These are phyloP conservation scores for Pulchroboletus neoregius DNA, from an alignment of 1,284 basidiomycete species.

Conservation along the genomic window DNA sequence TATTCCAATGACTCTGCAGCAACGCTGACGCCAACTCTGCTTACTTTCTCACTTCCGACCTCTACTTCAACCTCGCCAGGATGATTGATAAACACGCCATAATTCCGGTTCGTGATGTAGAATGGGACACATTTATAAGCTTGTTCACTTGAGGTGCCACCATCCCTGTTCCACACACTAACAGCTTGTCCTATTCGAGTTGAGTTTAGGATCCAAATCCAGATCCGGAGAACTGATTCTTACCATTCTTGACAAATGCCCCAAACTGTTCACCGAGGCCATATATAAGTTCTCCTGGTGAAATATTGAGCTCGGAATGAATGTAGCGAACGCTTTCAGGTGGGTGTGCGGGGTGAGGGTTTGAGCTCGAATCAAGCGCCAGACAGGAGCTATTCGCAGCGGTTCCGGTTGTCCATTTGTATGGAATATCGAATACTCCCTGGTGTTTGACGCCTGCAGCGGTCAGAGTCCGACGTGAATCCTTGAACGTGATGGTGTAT, in stretches of 20 bases:
- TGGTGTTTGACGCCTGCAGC: constrained; percentile 57
- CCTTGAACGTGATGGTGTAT: constrained; percentile 59
- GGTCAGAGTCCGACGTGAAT: constrained; percentile 25
- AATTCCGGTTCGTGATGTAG: constrained; percentile 65
- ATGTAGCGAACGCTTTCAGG: constrained; percentile 50
- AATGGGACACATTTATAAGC: constrained; percentile 75
- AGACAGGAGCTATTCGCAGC: constrained; percentile 61
- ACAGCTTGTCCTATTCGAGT: constrained; percentile 48
- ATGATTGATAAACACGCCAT: constrained; percentile 74
- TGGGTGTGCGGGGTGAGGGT: constrained; percentile 45
- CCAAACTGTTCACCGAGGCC: constrained; percentile 73
- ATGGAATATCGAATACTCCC: constrained; percentile 61
- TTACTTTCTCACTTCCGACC: constrained; percentile 70
- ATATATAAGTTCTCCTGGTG: constrained; percentile 69
- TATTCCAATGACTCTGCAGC: constrained; percentile 62
- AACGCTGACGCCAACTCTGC: constrained; percentile 65
- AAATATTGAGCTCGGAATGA: constrained; percentile 64
- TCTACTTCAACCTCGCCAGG: constrained; percentile 76
- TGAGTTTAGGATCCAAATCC: constrained; percentile 1
- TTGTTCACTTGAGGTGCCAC: constrained; percentile 67
- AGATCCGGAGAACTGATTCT: constrained; percentile 12
- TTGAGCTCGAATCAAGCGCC: constrained; percentile 53
- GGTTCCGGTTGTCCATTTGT: constrained; percentile 54
- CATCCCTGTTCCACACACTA: constrained; percentile 70
- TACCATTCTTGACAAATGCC: constrained; percentile 71